These are phyloP conservation scores for Epicoccum sorghinum DNA, from an alignment of 2,329 filamentous ascomycete species.

Conservation along the genomic window DNA sequence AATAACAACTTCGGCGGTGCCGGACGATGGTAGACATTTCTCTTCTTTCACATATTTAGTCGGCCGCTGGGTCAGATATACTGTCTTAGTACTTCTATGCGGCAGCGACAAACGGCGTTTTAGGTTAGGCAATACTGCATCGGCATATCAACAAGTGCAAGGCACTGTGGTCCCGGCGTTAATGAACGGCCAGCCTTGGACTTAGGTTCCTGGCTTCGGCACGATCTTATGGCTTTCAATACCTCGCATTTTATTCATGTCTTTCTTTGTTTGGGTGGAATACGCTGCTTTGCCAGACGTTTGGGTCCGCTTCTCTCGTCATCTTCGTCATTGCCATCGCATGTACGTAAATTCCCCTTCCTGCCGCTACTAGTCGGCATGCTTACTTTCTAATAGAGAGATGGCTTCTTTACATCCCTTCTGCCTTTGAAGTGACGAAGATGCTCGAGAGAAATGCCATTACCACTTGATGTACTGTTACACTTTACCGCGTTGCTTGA, in stretches of 20 bases:
- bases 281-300: slow-evolving; percentile 44
- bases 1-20: slow-evolving; percentile 54
- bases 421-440: slow-evolving; percentile 49
- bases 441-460: slow-evolving; percentile 41
- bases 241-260: slow-evolving; percentile 35
- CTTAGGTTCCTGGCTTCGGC: slow-evolving; percentile 37
- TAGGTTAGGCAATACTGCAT: slow-evolving; percentile 46
- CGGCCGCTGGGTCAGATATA: slow-evolving; percentile 31
- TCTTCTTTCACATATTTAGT: slow-evolving; percentile 42
- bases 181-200: slow-evolving; percentile 39
- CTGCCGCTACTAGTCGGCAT: slow-evolving; percentile 47
- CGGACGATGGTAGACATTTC: slow-evolving; percentile 47
- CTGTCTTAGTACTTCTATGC: slow-evolving; percentile 41
- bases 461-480: slow-evolving; percentile 39
- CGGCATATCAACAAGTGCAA: slow-evolving; percentile 41
- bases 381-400: slow-evolving; percentile 52
- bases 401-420: slow-evolving; percentile 44
- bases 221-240: slow-evolving; percentile 43
- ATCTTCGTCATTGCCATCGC: slow-evolving; percentile 54
- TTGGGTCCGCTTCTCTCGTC: slow-evolving; percentile 49
- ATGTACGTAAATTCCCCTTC: slow-evolving; percentile 53
- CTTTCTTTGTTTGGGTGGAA: slow-evolving; percentile 38
- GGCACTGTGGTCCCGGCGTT: slow-evolving; percentile 47
- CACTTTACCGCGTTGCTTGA: slow-evolving; percentile 24
- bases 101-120: slow-evolving; percentile 48